Evolutionary conservation across 2,329 filamentous ascomycete genomes (phyloP).

Genomic region (Pseudocercospora vitis): DNA sequence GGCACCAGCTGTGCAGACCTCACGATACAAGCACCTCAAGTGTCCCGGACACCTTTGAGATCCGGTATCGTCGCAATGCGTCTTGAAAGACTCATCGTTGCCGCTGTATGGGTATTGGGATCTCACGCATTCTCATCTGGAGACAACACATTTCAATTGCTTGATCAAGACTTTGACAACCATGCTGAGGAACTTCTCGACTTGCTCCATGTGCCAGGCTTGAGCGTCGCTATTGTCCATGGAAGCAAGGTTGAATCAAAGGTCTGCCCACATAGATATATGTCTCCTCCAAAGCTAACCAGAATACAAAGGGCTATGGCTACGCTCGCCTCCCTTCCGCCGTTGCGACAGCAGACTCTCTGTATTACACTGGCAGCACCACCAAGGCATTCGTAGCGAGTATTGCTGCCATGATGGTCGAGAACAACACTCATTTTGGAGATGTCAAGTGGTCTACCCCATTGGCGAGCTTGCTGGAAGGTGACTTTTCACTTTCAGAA

Average conservation of each 20-base stretch:
- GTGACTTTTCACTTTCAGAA: constrained; percentile 35
- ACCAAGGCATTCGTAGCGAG: constrained; percentile 33
- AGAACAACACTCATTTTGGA: constrained; percentile 1
- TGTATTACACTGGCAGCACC: constrained; percentile 31
- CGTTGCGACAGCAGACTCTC: constrained; percentile 26
- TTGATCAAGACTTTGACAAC: constrained; percentile 8
- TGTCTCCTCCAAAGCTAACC: neutral
- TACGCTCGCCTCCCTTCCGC: constrained; percentile 13
- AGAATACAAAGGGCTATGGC: constrained; percentile 17
- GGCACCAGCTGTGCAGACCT: neutral
- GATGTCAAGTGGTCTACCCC: constrained; percentile 36
- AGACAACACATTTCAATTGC: constrained; percentile 1
- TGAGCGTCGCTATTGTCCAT: constrained; percentile 14
- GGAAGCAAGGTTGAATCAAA: constrained; percentile 1
- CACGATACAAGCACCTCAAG: neutral
- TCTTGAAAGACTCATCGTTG: neutral
- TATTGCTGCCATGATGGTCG: constrained; percentile 23
- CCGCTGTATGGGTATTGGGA: neutral
- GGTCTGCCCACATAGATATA: neutral
- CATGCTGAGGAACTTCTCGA: constrained; percentile 6
- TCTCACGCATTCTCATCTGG: neutral
- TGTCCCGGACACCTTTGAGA: neutral
- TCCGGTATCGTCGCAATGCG: neutral
- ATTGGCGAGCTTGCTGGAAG: constrained; percentile 35
- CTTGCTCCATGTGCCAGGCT: constrained; percentile 8